These are phyloP conservation scores for Fusarium anguioides DNA, from an alignment of 2,329 filamentous ascomycete genomes.

Conservation along the genomic window DNA sequence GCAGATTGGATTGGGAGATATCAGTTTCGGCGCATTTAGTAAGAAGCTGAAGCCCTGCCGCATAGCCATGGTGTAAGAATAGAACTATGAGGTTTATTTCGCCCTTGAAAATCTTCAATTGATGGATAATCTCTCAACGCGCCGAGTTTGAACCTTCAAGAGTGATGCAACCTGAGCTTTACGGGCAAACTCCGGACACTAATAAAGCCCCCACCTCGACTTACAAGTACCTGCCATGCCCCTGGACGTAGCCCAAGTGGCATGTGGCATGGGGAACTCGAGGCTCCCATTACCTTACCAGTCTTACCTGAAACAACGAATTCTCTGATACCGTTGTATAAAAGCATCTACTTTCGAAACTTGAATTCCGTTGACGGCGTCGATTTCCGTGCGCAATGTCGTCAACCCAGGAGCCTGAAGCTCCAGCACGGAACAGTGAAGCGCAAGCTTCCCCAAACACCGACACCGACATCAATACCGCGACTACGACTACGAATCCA, in stretches of 20 bases:
- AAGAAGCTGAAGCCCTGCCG: conserved; percentile 27
- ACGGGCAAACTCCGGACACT: conserved; percentile 47
- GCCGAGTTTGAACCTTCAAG: neutral
- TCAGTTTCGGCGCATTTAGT: conserved; percentile 12
- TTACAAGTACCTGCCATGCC: conserved; percentile 25
- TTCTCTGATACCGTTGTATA: conserved; percentile 13
- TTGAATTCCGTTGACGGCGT: conserved; percentile 37
- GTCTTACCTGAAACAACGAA: conserved; percentile 30
- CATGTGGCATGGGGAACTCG: conserved; percentile 44
- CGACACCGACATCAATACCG: conserved; percentile 53
- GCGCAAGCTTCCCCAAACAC: conserved; percentile 46
- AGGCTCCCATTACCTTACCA: conserved; percentile 22
- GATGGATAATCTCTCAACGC: neutral
- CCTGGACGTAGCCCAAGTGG: conserved; percentile 22
- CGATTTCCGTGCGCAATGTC: conserved; percentile 48
- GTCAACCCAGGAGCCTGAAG: conserved; percentile 52
- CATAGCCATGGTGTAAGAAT: conserved; percentile 32
- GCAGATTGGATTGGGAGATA: conserved; percentile 52
- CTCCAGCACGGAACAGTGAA: conserved; percentile 47
- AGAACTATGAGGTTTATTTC: neutral
- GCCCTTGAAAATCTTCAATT: neutral
- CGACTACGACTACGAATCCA: conserved; percentile 66
- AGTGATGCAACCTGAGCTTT: neutral
- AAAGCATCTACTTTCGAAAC: conserved; percentile 10
- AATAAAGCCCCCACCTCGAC: conserved; percentile 27